phyloP scores from a whole-genome alignment of 352 stramenopile genomes.

The Phytopythium mirpurense region DNA sequence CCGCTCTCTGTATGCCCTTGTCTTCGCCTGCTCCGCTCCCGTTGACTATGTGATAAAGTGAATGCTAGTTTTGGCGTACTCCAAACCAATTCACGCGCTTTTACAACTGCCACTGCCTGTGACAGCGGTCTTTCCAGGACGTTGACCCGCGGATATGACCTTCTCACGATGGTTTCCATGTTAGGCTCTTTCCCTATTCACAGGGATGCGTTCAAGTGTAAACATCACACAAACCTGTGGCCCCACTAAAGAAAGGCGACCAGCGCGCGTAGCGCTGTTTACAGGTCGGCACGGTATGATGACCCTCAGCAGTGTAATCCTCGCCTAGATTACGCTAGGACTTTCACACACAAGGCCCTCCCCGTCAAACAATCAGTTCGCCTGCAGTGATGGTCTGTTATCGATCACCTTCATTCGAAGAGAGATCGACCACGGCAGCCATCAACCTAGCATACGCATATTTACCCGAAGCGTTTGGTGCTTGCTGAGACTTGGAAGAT shows the following conservation, averaged over 20 bases:
- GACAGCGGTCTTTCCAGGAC: conserved; percentile 1
- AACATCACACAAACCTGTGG: neutral
- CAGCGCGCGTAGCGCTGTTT: neutral
- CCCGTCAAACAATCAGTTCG: conserved; percentile 1
- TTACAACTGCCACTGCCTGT: conserved; percentile 1
- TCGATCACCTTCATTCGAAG: neutral
- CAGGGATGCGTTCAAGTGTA: conserved; percentile 1
- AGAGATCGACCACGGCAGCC: conserved; percentile 2
- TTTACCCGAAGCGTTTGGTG: neutral
- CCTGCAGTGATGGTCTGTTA: neutral
- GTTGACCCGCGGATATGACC: neutral
- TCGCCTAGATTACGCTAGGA: conserved; percentile 3
- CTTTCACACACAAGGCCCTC: neutral
- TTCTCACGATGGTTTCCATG: neutral
- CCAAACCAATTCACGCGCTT: neutral
- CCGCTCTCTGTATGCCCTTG: too few species aligned
- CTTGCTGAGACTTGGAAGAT: conserved; percentile 3
- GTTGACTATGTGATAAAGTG: conserved; percentile 4
- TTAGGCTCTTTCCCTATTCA: conserved; percentile 2
- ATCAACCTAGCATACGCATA: conserved; percentile 1
- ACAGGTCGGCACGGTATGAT: neutral
- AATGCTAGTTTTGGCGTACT: conserved; percentile 4
- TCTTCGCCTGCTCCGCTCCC: too few species aligned
- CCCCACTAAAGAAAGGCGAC: conserved; percentile 2
- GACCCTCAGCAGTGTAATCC: neutral